These are phyloP conservation scores for Cutaneotrichosporon spelunceum DNA, from an alignment of 1,284 basidiomycete species.

Conservation along the genomic window DNA sequence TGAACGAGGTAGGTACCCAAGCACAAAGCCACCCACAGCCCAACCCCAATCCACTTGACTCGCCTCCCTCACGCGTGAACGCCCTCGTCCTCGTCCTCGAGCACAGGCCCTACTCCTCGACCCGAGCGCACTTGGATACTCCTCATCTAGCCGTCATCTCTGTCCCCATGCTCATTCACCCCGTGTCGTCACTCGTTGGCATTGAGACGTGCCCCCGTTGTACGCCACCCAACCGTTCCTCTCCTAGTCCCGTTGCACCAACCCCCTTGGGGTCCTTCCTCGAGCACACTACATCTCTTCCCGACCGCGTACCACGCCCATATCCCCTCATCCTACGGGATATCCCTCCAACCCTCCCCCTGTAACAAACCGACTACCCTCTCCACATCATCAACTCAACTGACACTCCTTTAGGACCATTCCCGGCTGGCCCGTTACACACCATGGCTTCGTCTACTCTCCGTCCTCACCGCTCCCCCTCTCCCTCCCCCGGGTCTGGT, in stretches of 20 bases:
- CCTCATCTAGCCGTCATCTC: neutral
- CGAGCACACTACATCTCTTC: neutral
- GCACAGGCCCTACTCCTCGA: neutral
- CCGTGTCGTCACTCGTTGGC: neutral
- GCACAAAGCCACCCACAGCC: neutral
- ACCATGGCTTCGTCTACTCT: constrained; percentile 47
- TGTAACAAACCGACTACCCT: neutral
- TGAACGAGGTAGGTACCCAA: neutral
- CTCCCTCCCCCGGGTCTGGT: constrained; percentile 40
- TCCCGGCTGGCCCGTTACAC: constrained; percentile 16
- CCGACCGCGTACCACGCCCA: neutral
- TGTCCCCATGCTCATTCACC: neutral
- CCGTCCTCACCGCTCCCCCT: constrained; percentile 49
- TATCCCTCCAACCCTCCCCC: neutral
- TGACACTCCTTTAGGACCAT: constrained; percentile 6
- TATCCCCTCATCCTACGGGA: neutral
- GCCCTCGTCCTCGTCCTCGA: neutral
- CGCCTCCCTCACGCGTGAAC: no score
- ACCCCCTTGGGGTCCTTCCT: neutral
- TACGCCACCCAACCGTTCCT: neutral
- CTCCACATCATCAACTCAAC: neutral
- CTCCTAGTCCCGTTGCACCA: neutral
- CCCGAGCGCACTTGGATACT: neutral
- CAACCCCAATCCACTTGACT: neutral
- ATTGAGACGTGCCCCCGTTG: neutral